These are phyloP conservation scores for Sugiyamaella americana DNA, from an alignment of 805 yeast species.

Conservation along the genomic window DNA sequence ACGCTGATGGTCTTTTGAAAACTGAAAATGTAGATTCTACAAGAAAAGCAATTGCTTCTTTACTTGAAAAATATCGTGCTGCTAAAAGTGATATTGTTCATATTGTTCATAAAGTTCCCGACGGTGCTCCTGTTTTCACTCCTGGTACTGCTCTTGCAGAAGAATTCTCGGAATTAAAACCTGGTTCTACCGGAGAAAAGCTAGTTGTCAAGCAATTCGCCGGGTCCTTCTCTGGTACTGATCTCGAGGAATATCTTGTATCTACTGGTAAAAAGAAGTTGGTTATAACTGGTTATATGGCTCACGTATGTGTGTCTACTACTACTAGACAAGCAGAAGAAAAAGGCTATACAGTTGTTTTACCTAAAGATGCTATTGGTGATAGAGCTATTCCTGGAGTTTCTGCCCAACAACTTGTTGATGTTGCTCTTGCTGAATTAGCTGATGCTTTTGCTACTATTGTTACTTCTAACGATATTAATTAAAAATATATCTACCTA, in stretches of 20 bases:
- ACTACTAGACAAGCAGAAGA: slow-evolving; percentile 2
- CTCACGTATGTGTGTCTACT: slow-evolving; percentile 4
- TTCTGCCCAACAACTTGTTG: neutral
- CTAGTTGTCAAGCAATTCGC: neutral
- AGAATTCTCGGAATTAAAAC: slow-evolving; percentile 4
- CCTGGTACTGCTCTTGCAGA: slow-evolving; percentile 1
- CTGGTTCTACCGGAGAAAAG: neutral
- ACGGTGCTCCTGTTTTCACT: slow-evolving; percentile 4
- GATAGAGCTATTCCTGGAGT: slow-evolving; percentile 4
- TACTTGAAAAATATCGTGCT: slow-evolving; percentile 9
- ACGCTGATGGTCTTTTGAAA: slow-evolving; percentile 1
- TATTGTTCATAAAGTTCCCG: slow-evolving; percentile 1
- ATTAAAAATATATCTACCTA: no score
- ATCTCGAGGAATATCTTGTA: neutral
- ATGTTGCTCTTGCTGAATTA: neutral
- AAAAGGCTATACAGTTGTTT: neutral
- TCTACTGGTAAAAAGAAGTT: neutral
- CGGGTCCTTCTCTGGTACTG: slow-evolving; percentile 1
- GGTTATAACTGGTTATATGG: slow-evolving; percentile 1
- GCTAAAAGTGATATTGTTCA: slow-evolving; percentile 5
- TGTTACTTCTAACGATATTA: neutral
- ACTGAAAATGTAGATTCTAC: neutral
- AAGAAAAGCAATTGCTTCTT: neutral
- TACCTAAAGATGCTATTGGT: slow-evolving; percentile 3
- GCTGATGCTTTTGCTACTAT: slow-evolving; percentile 6